Conservation (phyloP, 345 rosid species). For the Populus davidiana region DNA sequence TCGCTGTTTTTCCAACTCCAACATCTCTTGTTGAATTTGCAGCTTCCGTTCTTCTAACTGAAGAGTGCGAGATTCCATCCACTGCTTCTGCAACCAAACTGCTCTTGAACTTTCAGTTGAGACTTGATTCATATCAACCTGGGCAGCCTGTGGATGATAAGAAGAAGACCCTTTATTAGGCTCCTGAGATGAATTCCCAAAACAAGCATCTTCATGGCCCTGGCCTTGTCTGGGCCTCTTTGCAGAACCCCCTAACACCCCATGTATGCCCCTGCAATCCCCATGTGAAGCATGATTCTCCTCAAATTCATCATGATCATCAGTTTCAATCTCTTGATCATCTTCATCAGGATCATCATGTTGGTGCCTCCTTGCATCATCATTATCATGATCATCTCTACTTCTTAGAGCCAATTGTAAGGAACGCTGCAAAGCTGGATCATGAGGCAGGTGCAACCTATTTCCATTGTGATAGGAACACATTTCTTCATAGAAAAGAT, state of each 20-base stretch:
- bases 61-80: slow-evolving; percentile 59
- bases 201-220: slow-evolving; percentile 49
- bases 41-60: slow-evolving; percentile 80
- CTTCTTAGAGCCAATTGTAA: slow-evolving; percentile 65
- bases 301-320: slow-evolving; percentile 67
- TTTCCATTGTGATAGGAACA: slow-evolving; percentile 90
- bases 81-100: slow-evolving; percentile 57
- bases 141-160: slow-evolving; percentile 37
- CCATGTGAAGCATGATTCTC: slow-evolving; percentile 48
- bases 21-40: slow-evolving; percentile 64
- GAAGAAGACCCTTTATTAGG: slow-evolving; percentile 36
- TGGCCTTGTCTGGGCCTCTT: slow-evolving; percentile 62
- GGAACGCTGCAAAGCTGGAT: slow-evolving; percentile 72
- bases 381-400: slow-evolving; percentile 71
- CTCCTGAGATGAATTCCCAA: slow-evolving; percentile 42
- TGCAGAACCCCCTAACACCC: slow-evolving; percentile 37
- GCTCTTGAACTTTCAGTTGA: slow-evolving; percentile 46
- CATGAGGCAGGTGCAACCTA: slow-evolving; percentile 87
- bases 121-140: slow-evolving; percentile 51
- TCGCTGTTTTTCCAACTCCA: slow-evolving; percentile 80
- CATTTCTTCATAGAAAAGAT: slow-evolving; percentile 96
- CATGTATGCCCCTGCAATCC: slow-evolving; percentile 42
- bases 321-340: slow-evolving; percentile 66
- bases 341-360: slow-evolving; percentile 77
- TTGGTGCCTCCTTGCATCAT: slow-evolving; percentile 50